phyloP scores from a whole-genome alignment of 495 filamentous ascomycete genomes.

The Lophiotrema nucula region DNA sequence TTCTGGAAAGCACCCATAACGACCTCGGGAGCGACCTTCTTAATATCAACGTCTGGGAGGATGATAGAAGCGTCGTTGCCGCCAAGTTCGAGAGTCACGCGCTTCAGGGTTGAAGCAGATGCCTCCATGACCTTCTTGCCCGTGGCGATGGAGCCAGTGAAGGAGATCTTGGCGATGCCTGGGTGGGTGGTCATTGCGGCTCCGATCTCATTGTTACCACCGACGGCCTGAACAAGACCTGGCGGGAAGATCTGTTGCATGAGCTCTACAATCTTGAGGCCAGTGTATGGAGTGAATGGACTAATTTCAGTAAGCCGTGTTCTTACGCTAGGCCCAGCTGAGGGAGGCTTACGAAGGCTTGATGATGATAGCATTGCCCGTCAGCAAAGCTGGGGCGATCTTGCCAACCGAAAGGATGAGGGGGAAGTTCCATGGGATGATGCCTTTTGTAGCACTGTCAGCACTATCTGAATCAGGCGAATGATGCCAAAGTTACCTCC shows the following conservation, averaged over 20 bases:
- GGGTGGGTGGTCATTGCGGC: slow-evolving; percentile 58
- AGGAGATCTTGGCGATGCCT: slow-evolving; percentile 65
- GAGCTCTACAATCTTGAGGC: slow-evolving; percentile 63
- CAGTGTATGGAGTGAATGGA: slow-evolving; percentile 64
- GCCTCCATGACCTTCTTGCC: slow-evolving; percentile 64
- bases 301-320: neutral
- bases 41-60: slow-evolving; percentile 64
- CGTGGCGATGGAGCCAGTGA: slow-evolving; percentile 65
- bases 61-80: slow-evolving; percentile 71
- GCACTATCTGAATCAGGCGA: neutral
- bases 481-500: too few species aligned
- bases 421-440: slow-evolving; percentile 63
- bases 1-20: slow-evolving; percentile 59
- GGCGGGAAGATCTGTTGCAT: slow-evolving; percentile 60
- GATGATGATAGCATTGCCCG: slow-evolving; percentile 63
- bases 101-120: slow-evolving; percentile 61
- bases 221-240: slow-evolving; percentile 65
- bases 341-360: slow-evolving; percentile 48
- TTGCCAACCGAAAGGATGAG: slow-evolving; percentile 55
- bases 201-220: slow-evolving; percentile 65
- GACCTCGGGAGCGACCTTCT: slow-evolving; percentile 56
- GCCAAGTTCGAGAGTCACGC: slow-evolving; percentile 60
- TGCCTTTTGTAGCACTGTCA: slow-evolving; percentile 27
- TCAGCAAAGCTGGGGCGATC: slow-evolving; percentile 55
- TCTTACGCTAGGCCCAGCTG: neutral